phyloP scores from a whole-genome alignment of 768 basidiomycete genomes.

The Lentinula raphanica region DNA sequence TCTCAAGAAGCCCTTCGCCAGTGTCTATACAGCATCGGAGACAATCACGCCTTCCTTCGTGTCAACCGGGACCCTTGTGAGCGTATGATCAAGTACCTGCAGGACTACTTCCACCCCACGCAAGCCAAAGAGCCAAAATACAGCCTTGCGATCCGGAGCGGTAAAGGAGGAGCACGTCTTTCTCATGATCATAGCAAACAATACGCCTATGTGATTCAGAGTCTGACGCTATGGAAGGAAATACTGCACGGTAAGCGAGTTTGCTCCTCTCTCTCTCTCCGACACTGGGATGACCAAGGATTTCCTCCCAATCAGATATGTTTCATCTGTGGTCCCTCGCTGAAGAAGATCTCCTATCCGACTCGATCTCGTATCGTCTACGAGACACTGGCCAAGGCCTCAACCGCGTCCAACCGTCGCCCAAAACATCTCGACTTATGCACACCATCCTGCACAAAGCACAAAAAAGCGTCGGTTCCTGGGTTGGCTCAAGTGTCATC shows the following conservation, averaged over 20 bases:
- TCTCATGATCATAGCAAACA: slow-evolving; percentile 84
- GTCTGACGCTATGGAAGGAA: slow-evolving; percentile 82
- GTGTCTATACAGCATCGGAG: slow-evolving; percentile 83
- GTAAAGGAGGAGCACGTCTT: slow-evolving; percentile 72
- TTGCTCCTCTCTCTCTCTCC: not conserved
- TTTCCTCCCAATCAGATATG: slow-evolving; percentile 54
- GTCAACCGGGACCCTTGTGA: slow-evolving; percentile 88
- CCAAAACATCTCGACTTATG: slow-evolving; percentile 90
- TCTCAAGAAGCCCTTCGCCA: slow-evolving; percentile 66
- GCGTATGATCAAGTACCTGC: slow-evolving; percentile 72
- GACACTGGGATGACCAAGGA: not conserved
- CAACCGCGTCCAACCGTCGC: slow-evolving; percentile 81
- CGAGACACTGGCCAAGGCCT: slow-evolving; percentile 90
- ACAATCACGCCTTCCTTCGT: slow-evolving; percentile 85
- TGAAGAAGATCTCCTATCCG: slow-evolving; percentile 77
- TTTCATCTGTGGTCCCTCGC: slow-evolving; percentile 82
- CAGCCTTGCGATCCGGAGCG: slow-evolving; percentile 77
- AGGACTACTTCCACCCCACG: slow-evolving; percentile 72
- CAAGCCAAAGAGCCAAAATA: slow-evolving; percentile 57
- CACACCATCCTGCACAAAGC: slow-evolving; percentile 81
- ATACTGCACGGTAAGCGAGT: slow-evolving; percentile 67
- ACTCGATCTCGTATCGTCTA: slow-evolving; percentile 68
- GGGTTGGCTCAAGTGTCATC: slow-evolving; percentile 84
- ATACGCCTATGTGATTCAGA: slow-evolving; percentile 82
- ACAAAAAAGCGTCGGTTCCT: slow-evolving; percentile 72